Conservation (phyloP, 768 basidiomycete species). For the Pisolithus tinctorius region DNA sequence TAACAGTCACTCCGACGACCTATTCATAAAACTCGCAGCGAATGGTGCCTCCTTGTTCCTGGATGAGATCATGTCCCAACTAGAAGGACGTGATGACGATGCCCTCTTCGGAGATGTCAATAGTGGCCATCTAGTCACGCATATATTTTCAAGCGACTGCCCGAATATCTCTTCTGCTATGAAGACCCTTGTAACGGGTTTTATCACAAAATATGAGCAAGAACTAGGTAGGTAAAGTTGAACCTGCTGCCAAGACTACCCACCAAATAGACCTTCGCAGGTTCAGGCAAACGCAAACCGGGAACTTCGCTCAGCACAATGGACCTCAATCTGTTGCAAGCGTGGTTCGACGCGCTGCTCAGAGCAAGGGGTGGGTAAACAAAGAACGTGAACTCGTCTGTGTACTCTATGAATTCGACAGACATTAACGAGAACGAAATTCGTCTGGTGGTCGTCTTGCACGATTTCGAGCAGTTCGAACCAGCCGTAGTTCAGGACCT, state of each 20-base stretch:
- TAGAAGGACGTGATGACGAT: slow-evolving; percentile 25
- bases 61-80: slow-evolving; percentile 33
- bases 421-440: slow-evolving; percentile 13
- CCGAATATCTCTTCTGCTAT: slow-evolving; percentile 45
- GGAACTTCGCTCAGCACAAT: slow-evolving; percentile 48
- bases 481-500: slow-evolving; percentile 56
- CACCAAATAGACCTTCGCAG: slow-evolving; percentile 16
- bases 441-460: slow-evolving; percentile 54
- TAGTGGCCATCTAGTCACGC: slow-evolving; percentile 30
- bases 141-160: slow-evolving; percentile 56
- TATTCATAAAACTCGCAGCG: slow-evolving; percentile 22
- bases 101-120: slow-evolving; percentile 14
- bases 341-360: slow-evolving; percentile 49
- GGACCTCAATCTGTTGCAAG: slow-evolving; percentile 53
- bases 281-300: slow-evolving; percentile 37
- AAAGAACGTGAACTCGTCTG: neutral
- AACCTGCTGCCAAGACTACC: neutral
- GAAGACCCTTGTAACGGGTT: slow-evolving; percentile 47
- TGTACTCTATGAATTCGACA: slow-evolving; percentile 1
- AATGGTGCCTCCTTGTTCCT: slow-evolving; percentile 41
- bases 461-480: slow-evolving; percentile 73
- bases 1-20: neutral
- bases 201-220: slow-evolving; percentile 36
- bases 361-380: slow-evolving; percentile 30
- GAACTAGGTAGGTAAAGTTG: slow-evolving; percentile 23